Evolutionary conservation across 768 basidiomycete genomes (phyloP), one percentile per base, ranked within the genome.

Genomic region (Paxillus rubicundulus): DNA sequence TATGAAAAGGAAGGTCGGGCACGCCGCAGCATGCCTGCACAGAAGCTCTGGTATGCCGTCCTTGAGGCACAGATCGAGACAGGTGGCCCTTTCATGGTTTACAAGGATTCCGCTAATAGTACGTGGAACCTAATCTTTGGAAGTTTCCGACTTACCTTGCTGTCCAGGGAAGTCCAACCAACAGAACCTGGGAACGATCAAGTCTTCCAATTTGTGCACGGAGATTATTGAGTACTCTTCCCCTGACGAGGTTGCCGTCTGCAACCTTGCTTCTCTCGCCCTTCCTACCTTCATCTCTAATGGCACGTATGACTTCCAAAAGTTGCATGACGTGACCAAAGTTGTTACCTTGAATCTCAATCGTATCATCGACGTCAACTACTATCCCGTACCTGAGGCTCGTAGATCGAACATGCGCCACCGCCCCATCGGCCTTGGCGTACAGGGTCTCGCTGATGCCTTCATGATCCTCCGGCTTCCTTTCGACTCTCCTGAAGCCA

Each of bases 191-290:
- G 97, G 97, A 28, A 96, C 92, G 8, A 98, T 99, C 86, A 98
- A 97, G 77, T 98, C 94, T 1, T 98, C 96, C 46, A 99, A 99
- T 69, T 78, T 99, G 43, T 99, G 97, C 78, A 98, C 96, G 5
- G 97, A 98, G 70, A 98, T 99, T 69, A 89, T 99, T 70, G 91
- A 99, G 72, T 98, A 98, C 76, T 96, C 93, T 41, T 81, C 96
- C 10, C 93, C 97, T 1, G 97, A 98, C 49, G 97, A 98, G 71
- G 92, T 87, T 34, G 97, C 97, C 34, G 97, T 98, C 30, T 99
- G 97, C 81, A 99, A 98, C 72, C 84, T 99, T 47, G 97, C 97
- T 7, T 99, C 97, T 10, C 81, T 99, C 57, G 93, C 97, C 2
- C 84, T 98, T 2, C 96, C 97, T 5, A 84, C 91, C 17, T 99